phyloP scores from a whole-genome alignment of 345 rosid species.

The Erucastrum elatum region DNA sequence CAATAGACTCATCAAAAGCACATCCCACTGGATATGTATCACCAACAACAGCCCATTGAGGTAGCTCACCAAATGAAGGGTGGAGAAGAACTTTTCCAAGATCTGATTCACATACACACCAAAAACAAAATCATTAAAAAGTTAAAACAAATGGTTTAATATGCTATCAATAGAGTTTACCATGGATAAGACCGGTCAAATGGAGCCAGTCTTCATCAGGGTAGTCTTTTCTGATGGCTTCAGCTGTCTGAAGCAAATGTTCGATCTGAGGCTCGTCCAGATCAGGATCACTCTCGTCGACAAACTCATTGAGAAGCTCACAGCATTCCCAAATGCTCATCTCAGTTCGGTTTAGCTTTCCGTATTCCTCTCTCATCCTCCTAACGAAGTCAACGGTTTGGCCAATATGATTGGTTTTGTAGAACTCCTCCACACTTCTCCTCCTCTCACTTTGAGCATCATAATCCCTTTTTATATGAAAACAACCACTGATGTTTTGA shows the following conservation, averaged over 20 bases:
- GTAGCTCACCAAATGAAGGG: slow-evolving; percentile 74
- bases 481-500: neutral
- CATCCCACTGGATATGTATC: slow-evolving; percentile 89
- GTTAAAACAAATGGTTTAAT: neutral
- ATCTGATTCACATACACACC: slow-evolving; percentile 45
- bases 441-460: slow-evolving; percentile 73
- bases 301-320: slow-evolving; percentile 56
- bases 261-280: slow-evolving; percentile 65
- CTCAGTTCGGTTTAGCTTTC: slow-evolving; percentile 40
- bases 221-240: slow-evolving; percentile 62
- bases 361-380: slow-evolving; percentile 42
- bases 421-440: slow-evolving; percentile 70
- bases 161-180: slow-evolving; percentile 21
- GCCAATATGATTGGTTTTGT: slow-evolving; percentile 66
- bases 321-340: slow-evolving; percentile 71
- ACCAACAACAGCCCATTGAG: slow-evolving; percentile 97
- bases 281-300: slow-evolving; percentile 71
- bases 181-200: slow-evolving; percentile 65
- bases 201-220: slow-evolving; percentile 69
- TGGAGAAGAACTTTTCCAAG: slow-evolving; percentile 83
- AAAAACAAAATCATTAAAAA: neutral
- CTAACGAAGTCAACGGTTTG: slow-evolving; percentile 81
- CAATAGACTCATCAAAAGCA: slow-evolving; percentile 69
- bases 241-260: slow-evolving; percentile 70
- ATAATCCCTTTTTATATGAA: slow-evolving; percentile 54